Base-by-base conservation (phyloP, 1,284 basidiomycete genomes). In the Moesziomyces antarcticus region DNA sequence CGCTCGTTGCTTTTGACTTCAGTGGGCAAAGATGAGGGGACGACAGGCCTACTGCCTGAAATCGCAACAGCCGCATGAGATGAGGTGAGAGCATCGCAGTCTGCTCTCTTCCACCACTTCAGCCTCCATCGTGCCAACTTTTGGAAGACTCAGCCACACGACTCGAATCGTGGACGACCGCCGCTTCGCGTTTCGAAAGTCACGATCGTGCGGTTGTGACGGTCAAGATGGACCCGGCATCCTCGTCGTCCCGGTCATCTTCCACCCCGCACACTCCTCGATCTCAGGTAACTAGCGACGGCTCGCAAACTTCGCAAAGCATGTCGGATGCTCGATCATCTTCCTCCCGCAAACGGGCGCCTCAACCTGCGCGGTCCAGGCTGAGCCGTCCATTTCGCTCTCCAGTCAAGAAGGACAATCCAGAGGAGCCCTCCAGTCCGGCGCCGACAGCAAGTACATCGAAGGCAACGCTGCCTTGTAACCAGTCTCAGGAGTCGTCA, bases 351-450 rank as follows among this genome's bases (percentile, higher is more conserved):
- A 50, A 55, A 21, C n/a, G 25, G 9, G 24, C 40, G 5, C 25
- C 49, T 1, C 10, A 37, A 24, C 25, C 37, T 18, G 18, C 52
- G 7, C 51, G 51, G 22, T 50, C 51, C 8, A 43, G 52, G 16
- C 40, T 69, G 4, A 35, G 56, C 5, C 46, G 41, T 18, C 61
- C 61, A 3, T 63, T 64, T 46, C 56, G 60, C 16, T 65, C 68
- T 43, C 68, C 63, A 5, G 44, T 65, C 44, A 65, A 66, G 41
- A 45, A 11, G 52, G n/a, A 16, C 55, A 40, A 3, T 20, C 48
- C 4, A 48, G 35, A 18, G 47, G 55, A 25, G 53, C 33, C 46
- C 54, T 52, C 52, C 35, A 59, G 18, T n/a, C 22, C 10, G 14
- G 10, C 53, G 11, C 16, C 40, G 7, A 25, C 43, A 18, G 21